Evolutionary conservation across 169 alveolate genomes (phyloP).

Genomic region (Plasmodium relictum): DNA sequence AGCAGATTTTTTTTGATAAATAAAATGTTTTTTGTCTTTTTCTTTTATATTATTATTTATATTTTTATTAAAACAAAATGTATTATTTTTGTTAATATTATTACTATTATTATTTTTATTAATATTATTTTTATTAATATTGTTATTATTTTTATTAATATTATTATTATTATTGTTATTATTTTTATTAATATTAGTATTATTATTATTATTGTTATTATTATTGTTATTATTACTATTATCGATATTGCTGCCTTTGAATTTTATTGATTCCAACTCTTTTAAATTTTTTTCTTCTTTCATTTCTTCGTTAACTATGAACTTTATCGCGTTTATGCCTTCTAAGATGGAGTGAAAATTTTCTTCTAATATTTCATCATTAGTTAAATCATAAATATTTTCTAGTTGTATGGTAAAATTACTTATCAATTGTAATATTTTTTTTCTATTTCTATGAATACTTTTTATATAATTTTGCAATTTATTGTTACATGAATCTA

Average conservation of each 20-base stretch:
- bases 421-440: conserved; percentile 6
- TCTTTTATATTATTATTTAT: neutral
- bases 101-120: neutral
- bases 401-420: conserved; percentile 22
- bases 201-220: neutral
- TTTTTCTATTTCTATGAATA: conserved; percentile 27
- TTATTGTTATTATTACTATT: neutral
- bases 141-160: neutral
- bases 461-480: conserved; percentile 7
- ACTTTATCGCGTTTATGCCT: conserved; percentile 8
- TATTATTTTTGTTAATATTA: neutral
- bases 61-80: neutral
- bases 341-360: conserved; percentile 19
- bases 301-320: conserved; percentile 15
- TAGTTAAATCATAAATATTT: conserved; percentile 35
- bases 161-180: neutral
- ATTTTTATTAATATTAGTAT: neutral
- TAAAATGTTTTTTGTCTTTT: neutral
- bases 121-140: neutral
- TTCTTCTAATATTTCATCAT: conserved; percentile 40
- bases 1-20: neutral
- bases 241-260: neutral
- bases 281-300: conserved; percentile 7
- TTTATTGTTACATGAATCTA: neutral
- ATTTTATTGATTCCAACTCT: neutral